phyloP scores from a whole-genome alignment of 306 rosid genomes.

The Comarum palustre region DNA sequence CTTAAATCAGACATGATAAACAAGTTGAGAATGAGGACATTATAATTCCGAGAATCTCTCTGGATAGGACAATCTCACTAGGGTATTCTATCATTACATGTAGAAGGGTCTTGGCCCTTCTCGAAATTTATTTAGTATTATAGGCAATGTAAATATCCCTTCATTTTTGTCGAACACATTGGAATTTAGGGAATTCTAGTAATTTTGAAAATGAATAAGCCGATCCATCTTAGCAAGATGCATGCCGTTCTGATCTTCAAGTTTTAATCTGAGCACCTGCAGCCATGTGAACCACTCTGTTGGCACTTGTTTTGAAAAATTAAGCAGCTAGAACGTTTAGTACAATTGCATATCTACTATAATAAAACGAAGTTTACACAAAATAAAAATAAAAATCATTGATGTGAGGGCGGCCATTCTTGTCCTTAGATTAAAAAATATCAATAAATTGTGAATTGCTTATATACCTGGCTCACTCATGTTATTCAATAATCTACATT shows the following conservation, averaged over 20 bases:
- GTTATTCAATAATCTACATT: too few species aligned
- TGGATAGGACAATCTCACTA: constrained; percentile 28
- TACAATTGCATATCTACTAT: too few species aligned
- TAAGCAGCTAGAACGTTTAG: too few species aligned
- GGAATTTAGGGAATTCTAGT: not conserved
- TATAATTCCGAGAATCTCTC: constrained; percentile 19
- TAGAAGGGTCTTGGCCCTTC: constrained; percentile 16
- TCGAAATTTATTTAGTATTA: not conserved
- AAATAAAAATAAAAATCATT: too few species aligned
- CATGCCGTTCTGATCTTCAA: not conserved
- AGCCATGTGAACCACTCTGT: not conserved
- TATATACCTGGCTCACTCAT: too few species aligned
- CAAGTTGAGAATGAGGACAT: constrained; percentile 33
- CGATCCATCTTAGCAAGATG: not conserved
- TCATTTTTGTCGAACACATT: constrained; percentile 24
- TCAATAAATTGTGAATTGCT: too few species aligned
- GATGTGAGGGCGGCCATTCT: too few species aligned
- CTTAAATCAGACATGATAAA: constrained; percentile 1
- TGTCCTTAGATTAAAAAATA: too few species aligned
- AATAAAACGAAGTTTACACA: too few species aligned
- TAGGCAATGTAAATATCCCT: constrained; percentile 23
- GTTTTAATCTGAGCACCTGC: not conserved
- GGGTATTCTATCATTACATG: constrained; percentile 17
- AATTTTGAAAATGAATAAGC: constrained; percentile 6
- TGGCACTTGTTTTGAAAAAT: not conserved